Percentiles rank a stretch among this genome's conserved stretches.
Conservation (phyloP, 208 protist genomes). For the Crithidia fasciculata region DNA sequence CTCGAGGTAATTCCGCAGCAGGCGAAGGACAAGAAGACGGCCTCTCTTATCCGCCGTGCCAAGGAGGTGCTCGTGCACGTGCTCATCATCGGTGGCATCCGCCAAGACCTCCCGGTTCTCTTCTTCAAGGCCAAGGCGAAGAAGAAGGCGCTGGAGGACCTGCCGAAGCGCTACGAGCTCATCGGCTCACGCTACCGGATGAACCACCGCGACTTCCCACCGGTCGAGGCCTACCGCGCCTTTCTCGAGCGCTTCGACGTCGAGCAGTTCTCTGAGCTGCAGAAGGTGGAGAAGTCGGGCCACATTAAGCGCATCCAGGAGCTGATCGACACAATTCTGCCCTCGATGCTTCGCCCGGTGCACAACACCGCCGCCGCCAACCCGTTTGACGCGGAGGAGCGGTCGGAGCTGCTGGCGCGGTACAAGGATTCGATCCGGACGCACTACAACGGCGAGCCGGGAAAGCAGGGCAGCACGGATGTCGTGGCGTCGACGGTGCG, state of each 20-base stretch:
- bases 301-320: constrained; percentile 50
- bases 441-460: constrained; percentile 32
- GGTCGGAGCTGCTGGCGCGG: constrained; percentile 44
- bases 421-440: constrained; percentile 49
- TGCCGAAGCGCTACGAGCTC: constrained; percentile 63
- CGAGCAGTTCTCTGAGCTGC: constrained; percentile 57
- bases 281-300: constrained; percentile 75
- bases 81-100: constrained; percentile 76
- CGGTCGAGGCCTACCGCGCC: constrained; percentile 42
- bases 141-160: constrained; percentile 55
- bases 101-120: constrained; percentile 65
- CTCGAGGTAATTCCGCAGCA: constrained; percentile 79
- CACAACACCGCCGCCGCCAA: constrained; percentile 27
- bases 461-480: constrained; percentile 40
- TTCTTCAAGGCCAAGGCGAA: constrained; percentile 81
- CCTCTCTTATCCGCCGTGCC: constrained; percentile 89
- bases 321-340: constrained; percentile 63
- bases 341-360: constrained; percentile 63
- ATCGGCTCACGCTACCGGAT: constrained; percentile 65
- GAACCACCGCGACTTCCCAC: constrained; percentile 65
- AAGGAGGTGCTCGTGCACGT: constrained; percentile 90
- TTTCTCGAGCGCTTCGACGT: constrained; percentile 76
- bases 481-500: constrained; percentile 16
- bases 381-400: constrained; percentile 38
- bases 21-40: constrained; percentile 88